Conservation (phyloP, 768 basidiomycete genomes). For the Suillus lakei region DNA sequence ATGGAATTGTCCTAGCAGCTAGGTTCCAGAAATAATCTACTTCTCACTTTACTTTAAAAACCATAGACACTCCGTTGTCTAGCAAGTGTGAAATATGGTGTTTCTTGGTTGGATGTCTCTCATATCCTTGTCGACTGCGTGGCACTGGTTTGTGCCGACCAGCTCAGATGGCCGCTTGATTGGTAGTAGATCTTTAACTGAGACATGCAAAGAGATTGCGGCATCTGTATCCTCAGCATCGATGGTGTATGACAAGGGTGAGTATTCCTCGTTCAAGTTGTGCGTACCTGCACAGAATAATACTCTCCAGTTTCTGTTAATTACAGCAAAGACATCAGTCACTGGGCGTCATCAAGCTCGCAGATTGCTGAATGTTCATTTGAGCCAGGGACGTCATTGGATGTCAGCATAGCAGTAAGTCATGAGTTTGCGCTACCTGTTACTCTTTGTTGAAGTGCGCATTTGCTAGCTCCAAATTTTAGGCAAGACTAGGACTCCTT, state of each 20-base stretch:
- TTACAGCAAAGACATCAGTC: neutral
- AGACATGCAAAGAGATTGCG: neutral
- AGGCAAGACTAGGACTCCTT: conserved; percentile 48
- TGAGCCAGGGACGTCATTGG: neutral
- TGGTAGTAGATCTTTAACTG: neutral
- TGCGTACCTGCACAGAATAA: neutral
- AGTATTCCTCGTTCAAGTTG: neutral
- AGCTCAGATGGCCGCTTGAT: neutral
- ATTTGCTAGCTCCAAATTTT: conserved; percentile 16
- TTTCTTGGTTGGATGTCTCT: neutral
- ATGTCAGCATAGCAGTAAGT: neutral
- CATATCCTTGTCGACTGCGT: neutral
- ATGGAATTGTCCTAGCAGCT: too few relatives aligned
- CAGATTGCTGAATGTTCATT: neutral
- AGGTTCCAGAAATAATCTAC: neutral
- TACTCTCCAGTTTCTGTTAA: neutral
- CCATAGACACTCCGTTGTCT: neutral
- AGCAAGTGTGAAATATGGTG: neutral
- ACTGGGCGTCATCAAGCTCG: neutral
- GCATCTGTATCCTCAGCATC: conserved; percentile 1
- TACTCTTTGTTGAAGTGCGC: neutral
- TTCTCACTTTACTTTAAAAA: neutral
- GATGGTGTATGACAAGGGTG: neutral
- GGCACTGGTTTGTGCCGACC: neutral
- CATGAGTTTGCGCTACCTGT: neutral